Evolutionary conservation across 169 alveolate genomes (phyloP).

Genomic region (Eimeria tenella): DNA sequence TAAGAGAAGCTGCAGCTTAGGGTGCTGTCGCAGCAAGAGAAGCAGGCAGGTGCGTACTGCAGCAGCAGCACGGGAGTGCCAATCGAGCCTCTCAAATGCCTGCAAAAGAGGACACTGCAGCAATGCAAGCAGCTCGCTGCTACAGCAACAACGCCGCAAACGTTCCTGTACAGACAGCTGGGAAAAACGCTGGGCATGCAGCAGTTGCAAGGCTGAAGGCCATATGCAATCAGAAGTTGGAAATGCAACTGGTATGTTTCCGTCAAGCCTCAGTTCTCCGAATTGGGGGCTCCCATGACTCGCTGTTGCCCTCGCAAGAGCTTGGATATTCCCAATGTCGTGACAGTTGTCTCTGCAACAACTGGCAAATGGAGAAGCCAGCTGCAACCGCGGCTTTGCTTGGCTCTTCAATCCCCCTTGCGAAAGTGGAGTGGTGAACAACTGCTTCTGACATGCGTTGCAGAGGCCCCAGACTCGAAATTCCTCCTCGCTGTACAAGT

Average conservation of each 20-base stretch:
- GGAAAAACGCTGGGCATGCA: conserved; percentile 72
- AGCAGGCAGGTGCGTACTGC: conserved; percentile 74
- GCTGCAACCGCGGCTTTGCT: neutral
- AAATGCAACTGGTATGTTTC: conserved; percentile 76
- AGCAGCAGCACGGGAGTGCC: conserved; percentile 56
- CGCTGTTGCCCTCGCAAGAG: conserved; percentile 57
- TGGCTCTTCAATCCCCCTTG: neutral
- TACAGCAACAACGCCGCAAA: conserved; percentile 66
- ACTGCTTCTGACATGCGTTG: conserved; percentile 61
- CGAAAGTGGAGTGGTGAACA: conserved; percentile 67
- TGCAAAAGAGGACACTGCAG: conserved; percentile 54
- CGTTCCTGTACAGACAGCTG: conserved; percentile 68
- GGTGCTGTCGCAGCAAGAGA: conserved; percentile 77
- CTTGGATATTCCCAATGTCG: neutral
- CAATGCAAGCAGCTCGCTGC: conserved; percentile 56
- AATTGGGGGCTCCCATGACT: conserved; percentile 12
- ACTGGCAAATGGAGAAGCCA: conserved; percentile 25
- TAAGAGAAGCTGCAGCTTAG: conserved; percentile 78
- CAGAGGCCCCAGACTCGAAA: conserved; percentile 79
- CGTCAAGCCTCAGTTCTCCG: conserved; percentile 71
- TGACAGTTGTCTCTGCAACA: neutral
- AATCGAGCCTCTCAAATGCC: conserved; percentile 65
- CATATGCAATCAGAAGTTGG: conserved; percentile 69
- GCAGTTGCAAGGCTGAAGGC: conserved; percentile 78
- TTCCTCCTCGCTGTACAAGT: conserved; percentile 75